These are phyloP conservation scores for Pilasporangium apinafurcum DNA, from an alignment of 352 stramenopile species.

Conservation along the genomic window DNA sequence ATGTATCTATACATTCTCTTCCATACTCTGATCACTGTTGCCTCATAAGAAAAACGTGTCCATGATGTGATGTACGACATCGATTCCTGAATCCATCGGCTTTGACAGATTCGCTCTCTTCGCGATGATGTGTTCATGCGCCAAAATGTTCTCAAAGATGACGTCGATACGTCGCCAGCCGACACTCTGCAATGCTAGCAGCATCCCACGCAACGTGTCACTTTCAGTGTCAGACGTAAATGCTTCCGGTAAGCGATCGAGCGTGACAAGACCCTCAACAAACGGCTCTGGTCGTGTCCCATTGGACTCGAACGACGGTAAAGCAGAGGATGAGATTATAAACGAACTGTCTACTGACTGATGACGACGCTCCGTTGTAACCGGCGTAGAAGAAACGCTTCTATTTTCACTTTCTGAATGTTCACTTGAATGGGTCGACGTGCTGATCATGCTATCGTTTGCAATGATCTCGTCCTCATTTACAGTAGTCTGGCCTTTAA, in stretches of 20 bases:
- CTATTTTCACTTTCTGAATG: constrained; percentile 6
- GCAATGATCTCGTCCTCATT: constrained; percentile 1
- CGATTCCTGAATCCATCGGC: constrained; percentile 49
- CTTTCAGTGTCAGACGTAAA: constrained; percentile 53
- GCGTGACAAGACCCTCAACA: constrained; percentile 38
- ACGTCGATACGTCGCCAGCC: constrained; percentile 71
- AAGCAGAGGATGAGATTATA: not conserved
- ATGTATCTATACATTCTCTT: too few relatives aligned
- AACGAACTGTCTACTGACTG: too few relatives aligned
- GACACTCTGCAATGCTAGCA: constrained; percentile 66
- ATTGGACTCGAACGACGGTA: constrained; percentile 8
- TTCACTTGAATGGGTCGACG: constrained; percentile 4
- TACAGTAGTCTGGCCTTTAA: not conserved
- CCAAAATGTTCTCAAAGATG: constrained; percentile 58
- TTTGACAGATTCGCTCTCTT: constrained; percentile 59
- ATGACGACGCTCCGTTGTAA: too few relatives aligned
- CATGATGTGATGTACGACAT: constrained; percentile 73
- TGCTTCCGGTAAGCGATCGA: constrained; percentile 61
- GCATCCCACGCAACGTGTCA: constrained; percentile 67
- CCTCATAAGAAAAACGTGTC: constrained; percentile 54
- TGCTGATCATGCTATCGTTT: constrained; percentile 1
- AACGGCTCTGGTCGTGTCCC: constrained; percentile 40
- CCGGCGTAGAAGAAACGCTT: not conserved
- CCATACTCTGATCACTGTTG: too few relatives aligned
- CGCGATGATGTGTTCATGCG: constrained; percentile 78